Conservation (phyloP, 306 rosid genomes). For the Lotus japonicus region DNA sequence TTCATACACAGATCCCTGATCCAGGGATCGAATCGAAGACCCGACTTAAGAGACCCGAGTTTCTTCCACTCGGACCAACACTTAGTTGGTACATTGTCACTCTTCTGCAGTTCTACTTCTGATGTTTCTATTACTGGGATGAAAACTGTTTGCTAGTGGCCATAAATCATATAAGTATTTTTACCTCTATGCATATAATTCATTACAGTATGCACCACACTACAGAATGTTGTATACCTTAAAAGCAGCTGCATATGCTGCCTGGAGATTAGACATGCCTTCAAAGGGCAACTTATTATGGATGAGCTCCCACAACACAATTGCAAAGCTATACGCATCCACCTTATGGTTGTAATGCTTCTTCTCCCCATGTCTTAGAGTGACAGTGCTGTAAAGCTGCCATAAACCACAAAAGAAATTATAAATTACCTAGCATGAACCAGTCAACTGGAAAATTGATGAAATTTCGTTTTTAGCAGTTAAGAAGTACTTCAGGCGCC, state of each 20-base stretch:
- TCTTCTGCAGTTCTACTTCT: too few species aligned
- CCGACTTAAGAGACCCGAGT: too few species aligned
- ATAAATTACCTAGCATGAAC: conserved; percentile 6
- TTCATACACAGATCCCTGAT: too few species aligned
- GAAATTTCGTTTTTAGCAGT: not conserved
- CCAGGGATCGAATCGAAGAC: too few species aligned
- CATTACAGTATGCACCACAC: not conserved
- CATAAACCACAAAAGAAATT: conserved; percentile 18
- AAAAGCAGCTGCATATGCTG: conserved; percentile 91
- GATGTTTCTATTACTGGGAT: not conserved
- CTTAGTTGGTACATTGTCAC: too few species aligned
- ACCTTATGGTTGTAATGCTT: conserved; percentile 91
- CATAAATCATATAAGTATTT: not conserved
- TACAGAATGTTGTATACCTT: conserved; percentile 43
- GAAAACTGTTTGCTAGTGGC: not conserved
- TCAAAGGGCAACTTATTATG: conserved; percentile 83
- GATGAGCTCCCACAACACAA: conserved; percentile 88
- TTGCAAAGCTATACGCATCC: conserved; percentile 91
- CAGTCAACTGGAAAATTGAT: not conserved
- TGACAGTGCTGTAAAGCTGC: conserved; percentile 88
- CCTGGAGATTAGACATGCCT: conserved; percentile 94
- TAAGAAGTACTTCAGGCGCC: conserved; percentile 76
- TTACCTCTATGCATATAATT: not conserved
- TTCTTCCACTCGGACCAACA: too few species aligned
- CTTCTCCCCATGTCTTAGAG: conserved; percentile 84